Conservation (phyloP, 2,329 filamentous ascomycete species). For the Aspergillus sp. region DNA sequence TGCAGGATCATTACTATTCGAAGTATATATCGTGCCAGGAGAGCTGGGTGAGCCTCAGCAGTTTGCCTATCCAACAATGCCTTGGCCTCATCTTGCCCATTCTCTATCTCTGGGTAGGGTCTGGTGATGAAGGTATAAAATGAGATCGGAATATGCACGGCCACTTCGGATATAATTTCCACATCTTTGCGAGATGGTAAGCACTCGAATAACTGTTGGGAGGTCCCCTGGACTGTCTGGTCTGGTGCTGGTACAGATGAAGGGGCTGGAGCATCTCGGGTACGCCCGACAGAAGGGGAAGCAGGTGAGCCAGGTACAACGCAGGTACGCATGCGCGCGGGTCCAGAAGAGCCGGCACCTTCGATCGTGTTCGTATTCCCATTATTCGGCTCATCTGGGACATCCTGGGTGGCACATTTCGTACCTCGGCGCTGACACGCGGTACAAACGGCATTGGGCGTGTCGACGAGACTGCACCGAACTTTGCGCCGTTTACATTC, state of each 20-base stretch:
- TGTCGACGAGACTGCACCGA: background rate
- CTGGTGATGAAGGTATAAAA: constrained; percentile 40
- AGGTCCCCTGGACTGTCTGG: constrained; percentile 15
- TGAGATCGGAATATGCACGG: constrained; percentile 30
- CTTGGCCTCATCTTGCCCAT: constrained; percentile 14
- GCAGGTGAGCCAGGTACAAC: background rate
- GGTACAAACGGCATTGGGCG: constrained; percentile 9
- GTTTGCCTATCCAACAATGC: constrained; percentile 8
- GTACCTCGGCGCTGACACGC: constrained; percentile 17
- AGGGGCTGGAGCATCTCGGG: background rate
- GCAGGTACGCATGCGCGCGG: too few relatives aligned
- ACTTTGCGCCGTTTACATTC: constrained; percentile 9
- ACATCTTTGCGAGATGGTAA: constrained; percentile 45
- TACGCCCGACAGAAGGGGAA: background rate
- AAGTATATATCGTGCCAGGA: constrained; percentile 51
- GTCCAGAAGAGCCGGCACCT: background rate
- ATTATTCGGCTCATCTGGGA: constrained; percentile 35
- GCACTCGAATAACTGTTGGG: constrained; percentile 29
- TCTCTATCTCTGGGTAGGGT: constrained; percentile 30
- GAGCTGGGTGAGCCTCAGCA: constrained; percentile 45
- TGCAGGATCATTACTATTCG: constrained; percentile 50
- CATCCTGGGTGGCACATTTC: constrained; percentile 52
- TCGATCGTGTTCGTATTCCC: background rate
- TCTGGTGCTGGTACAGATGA: too few relatives aligned
- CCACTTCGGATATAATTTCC: constrained; percentile 34